These are phyloP conservation scores for Sporothrix humicola DNA, from an alignment of 2,329 filamentous ascomycete genomes.

Conservation along the genomic window DNA sequence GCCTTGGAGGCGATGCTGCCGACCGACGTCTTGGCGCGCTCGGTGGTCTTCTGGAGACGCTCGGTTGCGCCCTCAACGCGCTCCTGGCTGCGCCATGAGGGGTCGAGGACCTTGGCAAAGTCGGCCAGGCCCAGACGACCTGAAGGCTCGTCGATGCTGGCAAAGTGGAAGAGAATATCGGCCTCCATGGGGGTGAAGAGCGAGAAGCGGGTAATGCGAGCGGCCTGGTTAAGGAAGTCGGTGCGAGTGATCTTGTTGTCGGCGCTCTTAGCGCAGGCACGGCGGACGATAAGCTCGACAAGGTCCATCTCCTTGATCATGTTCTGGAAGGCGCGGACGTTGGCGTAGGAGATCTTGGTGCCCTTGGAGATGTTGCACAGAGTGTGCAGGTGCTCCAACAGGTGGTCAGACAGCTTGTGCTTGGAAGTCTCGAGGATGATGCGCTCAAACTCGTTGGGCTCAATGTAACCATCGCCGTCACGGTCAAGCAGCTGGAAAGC, in stretches of 20 bases:
- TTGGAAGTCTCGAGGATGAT: constrained; percentile 92
- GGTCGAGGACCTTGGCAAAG: constrained; percentile 93
- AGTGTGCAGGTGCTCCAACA: constrained; percentile 86
- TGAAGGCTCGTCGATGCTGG: constrained; percentile 86
- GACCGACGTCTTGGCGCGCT: constrained; percentile 60
- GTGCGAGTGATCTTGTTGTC: constrained; percentile 94
- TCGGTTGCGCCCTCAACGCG: constrained; percentile 50
- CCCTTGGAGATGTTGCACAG: constrained; percentile 92
- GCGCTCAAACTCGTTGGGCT: constrained; percentile 92
- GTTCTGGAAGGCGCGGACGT: constrained; percentile 97
- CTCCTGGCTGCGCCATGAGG: constrained; percentile 79
- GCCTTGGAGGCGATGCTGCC: constrained; percentile 66
- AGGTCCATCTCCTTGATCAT: constrained; percentile 98
- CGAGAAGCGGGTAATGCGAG: constrained; percentile 88
- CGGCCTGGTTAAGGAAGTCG: constrained; percentile 94
- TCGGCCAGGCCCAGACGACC: constrained; percentile 81
- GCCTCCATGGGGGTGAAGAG: constrained; percentile 98
- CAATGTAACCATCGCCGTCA: constrained; percentile 91
- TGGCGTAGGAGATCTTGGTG: constrained; percentile 96
- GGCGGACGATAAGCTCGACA: constrained; percentile 89
- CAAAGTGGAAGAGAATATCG: constrained; percentile 98
- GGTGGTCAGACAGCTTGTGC: constrained; percentile 97
- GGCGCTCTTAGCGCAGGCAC: constrained; percentile 78
- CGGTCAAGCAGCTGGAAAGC: constrained; percentile 92
- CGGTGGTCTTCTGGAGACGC: constrained; percentile 44